phyloP scores from a whole-genome alignment of 75 land plant species.

The Selaginella tamariscina region DNA sequence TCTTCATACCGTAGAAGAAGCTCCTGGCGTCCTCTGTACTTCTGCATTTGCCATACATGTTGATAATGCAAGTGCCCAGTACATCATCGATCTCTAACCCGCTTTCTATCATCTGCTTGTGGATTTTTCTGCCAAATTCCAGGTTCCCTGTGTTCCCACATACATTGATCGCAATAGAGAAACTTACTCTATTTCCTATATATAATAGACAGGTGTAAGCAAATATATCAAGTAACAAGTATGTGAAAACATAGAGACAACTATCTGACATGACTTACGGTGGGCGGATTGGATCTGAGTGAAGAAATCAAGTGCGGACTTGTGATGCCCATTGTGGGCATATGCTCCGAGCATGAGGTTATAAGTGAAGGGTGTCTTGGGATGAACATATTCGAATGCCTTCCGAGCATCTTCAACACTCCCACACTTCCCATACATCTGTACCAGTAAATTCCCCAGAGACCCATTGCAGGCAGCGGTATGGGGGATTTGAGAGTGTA shows the following conservation, averaged over 20 bases:
- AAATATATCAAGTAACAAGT: no score
- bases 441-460: not conserved
- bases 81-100: not conserved
- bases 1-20: not conserved
- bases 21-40: not conserved
- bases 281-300: not conserved
- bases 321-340: not conserved
- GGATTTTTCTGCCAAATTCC: not conserved
- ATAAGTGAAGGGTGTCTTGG: not conserved
- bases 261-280: not conserved
- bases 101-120: not conserved
- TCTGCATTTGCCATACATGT: not conserved
- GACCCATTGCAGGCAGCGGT: no score
- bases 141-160: not conserved
- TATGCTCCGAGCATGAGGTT: not conserved
- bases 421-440: not conserved
- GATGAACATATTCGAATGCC: not conserved
- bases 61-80: not conserved
- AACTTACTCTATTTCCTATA: no score
- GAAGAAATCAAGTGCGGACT: not conserved
- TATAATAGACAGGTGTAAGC: no score
- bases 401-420: not conserved
- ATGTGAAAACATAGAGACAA: no score
- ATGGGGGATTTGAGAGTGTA: not conserved
- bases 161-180: not conserved